Conservation (phyloP, 1,139 yeast species). For the Groenewaldozyma auringiensis region DNA sequence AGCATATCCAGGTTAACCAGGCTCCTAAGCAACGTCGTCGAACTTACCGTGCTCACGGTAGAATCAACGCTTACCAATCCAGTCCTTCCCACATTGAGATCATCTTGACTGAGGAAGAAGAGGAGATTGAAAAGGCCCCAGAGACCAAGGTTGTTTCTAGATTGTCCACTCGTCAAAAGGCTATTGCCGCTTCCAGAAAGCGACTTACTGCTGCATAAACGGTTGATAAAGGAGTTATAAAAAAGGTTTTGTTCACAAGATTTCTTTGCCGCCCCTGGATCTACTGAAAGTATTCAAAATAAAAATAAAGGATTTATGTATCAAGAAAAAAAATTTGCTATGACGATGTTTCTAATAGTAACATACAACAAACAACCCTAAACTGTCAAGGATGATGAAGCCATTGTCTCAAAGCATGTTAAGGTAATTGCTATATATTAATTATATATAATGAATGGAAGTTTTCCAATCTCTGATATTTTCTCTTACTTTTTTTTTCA, state of each 20-base stretch:
- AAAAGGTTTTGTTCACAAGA: no score
- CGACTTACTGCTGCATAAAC: slow-evolving; percentile 10
- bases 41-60: slow-evolving; percentile 99
- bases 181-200: slow-evolving; percentile 81
- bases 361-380: background rate
- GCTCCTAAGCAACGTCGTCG: slow-evolving; percentile 99
- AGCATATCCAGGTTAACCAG: slow-evolving; percentile 99
- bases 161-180: slow-evolving; percentile 86
- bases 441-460: background rate
- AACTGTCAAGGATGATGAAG: background rate
- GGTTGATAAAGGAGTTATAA: slow-evolving; percentile 1
- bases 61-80: slow-evolving; percentile 98
- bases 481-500: background rate
- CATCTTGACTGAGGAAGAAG: slow-evolving; percentile 91
- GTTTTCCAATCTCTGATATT: background rate
- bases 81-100: slow-evolving; percentile 99
- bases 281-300: slow-evolving; percentile 7
- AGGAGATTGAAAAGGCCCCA: slow-evolving; percentile 87
- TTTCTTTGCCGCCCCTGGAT: no score
- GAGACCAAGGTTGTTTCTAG: slow-evolving; percentile 63
- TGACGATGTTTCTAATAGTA: no score
- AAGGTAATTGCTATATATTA: background rate
- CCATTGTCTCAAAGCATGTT: background rate
- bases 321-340: background rate
- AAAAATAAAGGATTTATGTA: slow-evolving; percentile 6